Evolutionary conservation across 164 flowering plant species (phyloP).

Genomic region (Malania oleifera): DNA sequence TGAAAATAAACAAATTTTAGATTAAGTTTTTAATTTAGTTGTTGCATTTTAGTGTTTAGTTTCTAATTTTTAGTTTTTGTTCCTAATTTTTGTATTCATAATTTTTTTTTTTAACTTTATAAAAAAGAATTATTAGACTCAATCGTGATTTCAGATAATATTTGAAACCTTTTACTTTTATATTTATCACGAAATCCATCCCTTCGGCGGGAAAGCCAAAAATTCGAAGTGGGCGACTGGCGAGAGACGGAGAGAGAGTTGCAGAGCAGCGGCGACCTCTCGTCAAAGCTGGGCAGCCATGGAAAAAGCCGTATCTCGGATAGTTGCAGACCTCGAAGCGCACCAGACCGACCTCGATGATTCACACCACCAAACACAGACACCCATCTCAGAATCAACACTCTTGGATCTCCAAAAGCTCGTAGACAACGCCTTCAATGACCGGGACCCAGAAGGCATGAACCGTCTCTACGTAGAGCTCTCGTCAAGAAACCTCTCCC

Average conservation of each 20-base stretch:
- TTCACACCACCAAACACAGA: conserved; percentile 4
- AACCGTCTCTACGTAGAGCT: conserved; percentile 41
- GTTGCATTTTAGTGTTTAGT: too few species aligned
- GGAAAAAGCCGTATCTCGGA: conserved; percentile 44
- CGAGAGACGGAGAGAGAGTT: conserved; percentile 2
- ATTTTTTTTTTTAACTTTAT: background rate
- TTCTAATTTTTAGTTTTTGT: too few species aligned
- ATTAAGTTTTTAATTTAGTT: too few species aligned
- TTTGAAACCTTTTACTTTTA: too few species aligned
- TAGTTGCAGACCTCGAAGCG: conserved; percentile 41
- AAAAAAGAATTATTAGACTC: too few species aligned
- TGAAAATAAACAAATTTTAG: too few species aligned
- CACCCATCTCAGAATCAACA: conserved; percentile 42
- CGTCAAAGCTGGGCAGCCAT: conserved; percentile 20
- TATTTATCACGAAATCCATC: too few species aligned
- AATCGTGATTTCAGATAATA: too few species aligned
- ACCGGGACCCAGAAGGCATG: conserved; percentile 18
- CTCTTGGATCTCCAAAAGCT: conserved; percentile 54
- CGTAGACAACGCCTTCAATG: conserved; percentile 21
- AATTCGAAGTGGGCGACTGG: background rate
- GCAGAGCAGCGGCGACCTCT: background rate
- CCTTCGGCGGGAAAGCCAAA: conserved; percentile 10
- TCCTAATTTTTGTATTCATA: too few species aligned
- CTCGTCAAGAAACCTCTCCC: conserved; percentile 45
- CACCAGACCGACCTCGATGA: conserved; percentile 11